A percentile compares a stretch with the other conserved stretches of the same genome.
Evolutionary conservation across 2,329 filamentous ascomycete species (phyloP).

Genomic region (Leptodontidium sp.): DNA sequence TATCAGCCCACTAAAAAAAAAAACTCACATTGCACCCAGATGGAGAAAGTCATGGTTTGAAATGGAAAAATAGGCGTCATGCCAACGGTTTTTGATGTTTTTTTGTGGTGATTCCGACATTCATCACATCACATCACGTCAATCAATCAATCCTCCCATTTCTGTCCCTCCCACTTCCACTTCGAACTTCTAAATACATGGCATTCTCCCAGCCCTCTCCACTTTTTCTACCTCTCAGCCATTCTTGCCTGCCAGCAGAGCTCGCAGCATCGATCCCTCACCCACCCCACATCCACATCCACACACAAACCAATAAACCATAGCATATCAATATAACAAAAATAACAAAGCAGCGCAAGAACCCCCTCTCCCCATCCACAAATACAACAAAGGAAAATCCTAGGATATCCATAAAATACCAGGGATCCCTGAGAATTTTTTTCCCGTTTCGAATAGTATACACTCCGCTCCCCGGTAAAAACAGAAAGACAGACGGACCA

Average conservation of each 20-base stretch:
- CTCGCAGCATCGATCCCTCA: neutral
- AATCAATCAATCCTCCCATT: neutral
- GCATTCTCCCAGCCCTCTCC: neutral
- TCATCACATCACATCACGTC: neutral
- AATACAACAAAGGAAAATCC: neutral
- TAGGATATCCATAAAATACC: slow-evolving; percentile 2
- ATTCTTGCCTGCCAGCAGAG: slow-evolving; percentile 8
- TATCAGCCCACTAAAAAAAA: neutral
- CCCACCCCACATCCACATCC: neutral
- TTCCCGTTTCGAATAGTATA: slow-evolving; percentile 5
- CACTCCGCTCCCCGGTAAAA: neutral
- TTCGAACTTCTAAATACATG: slow-evolving; percentile 5
- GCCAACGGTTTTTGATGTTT: neutral
- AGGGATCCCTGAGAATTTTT: neutral
- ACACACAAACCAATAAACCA: neutral
- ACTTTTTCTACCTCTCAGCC: neutral
- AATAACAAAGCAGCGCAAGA: neutral
- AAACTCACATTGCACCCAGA: neutral
- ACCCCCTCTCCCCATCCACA: neutral
- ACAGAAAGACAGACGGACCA: neutral
- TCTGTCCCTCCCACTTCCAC: neutral
- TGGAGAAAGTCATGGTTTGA: neutral
- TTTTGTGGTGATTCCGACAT: neutral
- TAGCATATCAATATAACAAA: neutral
- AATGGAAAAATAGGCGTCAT: slow-evolving; percentile 1